Evolutionary conservation across 2,329 filamentous ascomycete species (phyloP), one percentile per base, ranked within the genome.

Genomic region (Apiospora phragmitis): DNA sequence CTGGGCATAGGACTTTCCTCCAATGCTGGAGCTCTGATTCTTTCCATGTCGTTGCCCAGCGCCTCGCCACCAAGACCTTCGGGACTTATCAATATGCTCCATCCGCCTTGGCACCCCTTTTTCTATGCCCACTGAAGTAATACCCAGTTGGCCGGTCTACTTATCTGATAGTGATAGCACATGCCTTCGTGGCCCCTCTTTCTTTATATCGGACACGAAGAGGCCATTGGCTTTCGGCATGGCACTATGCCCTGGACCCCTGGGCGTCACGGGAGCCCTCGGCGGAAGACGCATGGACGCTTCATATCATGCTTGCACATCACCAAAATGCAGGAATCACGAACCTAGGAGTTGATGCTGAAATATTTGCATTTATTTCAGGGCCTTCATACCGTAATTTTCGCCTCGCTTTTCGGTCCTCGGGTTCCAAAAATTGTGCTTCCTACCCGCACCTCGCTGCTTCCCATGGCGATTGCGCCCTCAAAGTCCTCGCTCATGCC

Each of bases 401-500:
- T 92, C 3, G 94, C 93, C 81, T 97, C 93, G 67, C 89, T 89
- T 86, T 92, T 97, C 47, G 89, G 85, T 21, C 94, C 94, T 78
- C 96, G 88, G 78, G 91, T 85, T 1, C 96, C 96, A 80, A 99
- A 99, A 71, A 99, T 97, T 1, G 93, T 95, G 78, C 94, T 98
- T 1, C 96, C 96, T 11, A 99, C 90, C 71, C 96, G 88, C 7
- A 99, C 95, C 85, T 98, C 94, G 75, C 90, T 87, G 82, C 95
- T 98, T 0, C 96, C 96, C 85, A 94, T 85, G 16, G 82, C 83
- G 77, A 98, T 91, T 0, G 96, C 96, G 9, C 92, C 93, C 84
- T 97, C 95, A 80, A 95, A 99, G 81, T 99, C 96, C 78, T 94
- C 91, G 79, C 94, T 98, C 96, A 99, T 99, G 8, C 95, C 95